These are phyloP conservation scores for Chaetoscypha palmicola DNA, from an alignment of 2,329 filamentous ascomycete species.

Conservation along the genomic window DNA sequence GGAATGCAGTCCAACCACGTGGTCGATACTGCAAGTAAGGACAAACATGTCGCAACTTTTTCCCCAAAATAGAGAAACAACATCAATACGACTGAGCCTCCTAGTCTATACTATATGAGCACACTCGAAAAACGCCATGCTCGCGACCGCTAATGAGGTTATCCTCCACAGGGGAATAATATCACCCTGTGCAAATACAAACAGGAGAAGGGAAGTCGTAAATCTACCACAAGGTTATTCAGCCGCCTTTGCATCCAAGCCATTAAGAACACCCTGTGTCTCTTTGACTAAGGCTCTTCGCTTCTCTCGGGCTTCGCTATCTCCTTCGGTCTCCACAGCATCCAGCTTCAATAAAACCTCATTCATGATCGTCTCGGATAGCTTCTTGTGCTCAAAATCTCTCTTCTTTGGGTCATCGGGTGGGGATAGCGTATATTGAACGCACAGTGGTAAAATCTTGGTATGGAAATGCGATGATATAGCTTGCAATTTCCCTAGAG, in stretches of 20 bases:
- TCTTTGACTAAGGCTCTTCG: conserved; percentile 68
- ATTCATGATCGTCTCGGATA: conserved; percentile 70
- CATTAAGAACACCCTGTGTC: conserved; percentile 59
- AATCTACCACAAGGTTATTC: conserved; percentile 6
- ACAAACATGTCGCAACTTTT: neutral
- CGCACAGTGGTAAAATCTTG: conserved; percentile 58
- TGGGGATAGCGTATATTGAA: conserved; percentile 53
- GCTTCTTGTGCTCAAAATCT: conserved; percentile 65
- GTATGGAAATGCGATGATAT: conserved; percentile 57
- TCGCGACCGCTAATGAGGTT: conserved; percentile 3
- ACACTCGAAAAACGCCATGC: conserved; percentile 14
- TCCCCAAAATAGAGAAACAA: neutral
- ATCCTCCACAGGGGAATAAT: conserved; percentile 2
- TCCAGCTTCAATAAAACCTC: conserved; percentile 73
- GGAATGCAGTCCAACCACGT: neutral
- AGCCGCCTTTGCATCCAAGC: conserved; percentile 45
- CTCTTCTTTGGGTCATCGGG: conserved; percentile 61
- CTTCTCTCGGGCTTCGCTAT: conserved; percentile 54
- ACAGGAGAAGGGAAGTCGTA: conserved; percentile 18
- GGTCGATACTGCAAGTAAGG: neutral
- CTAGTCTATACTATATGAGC: too few species aligned
- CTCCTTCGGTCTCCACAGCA: conserved; percentile 65
- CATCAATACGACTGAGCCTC: neutral
- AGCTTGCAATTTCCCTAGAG: conserved; percentile 59
- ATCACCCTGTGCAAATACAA: conserved; percentile 17